Percentiles rank a stretch among this genome's conserved stretches.
phyloP scores from a whole-genome alignment of 2,329 filamentous ascomycete genomes.

The Nemania diffusa region DNA sequence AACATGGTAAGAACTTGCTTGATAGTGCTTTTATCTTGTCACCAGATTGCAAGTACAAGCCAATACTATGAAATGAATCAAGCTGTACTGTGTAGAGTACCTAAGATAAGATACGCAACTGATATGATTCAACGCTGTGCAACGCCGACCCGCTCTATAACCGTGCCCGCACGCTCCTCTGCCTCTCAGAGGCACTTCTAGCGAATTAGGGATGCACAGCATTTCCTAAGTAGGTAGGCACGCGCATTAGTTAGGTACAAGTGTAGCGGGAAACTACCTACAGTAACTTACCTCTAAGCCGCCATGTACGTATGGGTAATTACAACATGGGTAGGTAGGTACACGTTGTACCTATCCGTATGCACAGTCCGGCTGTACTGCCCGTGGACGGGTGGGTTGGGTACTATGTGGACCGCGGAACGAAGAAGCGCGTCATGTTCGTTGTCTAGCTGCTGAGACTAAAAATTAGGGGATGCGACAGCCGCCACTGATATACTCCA shows the following conservation, averaged over 20 bases:
- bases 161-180: not conserved
- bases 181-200: no score
- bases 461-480: slow-evolving; percentile 15
- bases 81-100: slow-evolving; percentile 2
- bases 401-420: slow-evolving; percentile 17
- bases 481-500: not conserved
- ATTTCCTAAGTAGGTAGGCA: not conserved
- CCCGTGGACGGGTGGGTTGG: not conserved
- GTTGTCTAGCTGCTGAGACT: slow-evolving; percentile 5
- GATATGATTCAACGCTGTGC: slow-evolving; percentile 6
- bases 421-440: slow-evolving; percentile 28
- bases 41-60: no score
- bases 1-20: not conserved
- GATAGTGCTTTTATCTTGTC: no score
- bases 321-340: no score
- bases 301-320: no score
- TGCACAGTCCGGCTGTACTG: not conserved
- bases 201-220: not conserved
- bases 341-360: not conserved
- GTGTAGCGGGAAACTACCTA: not conserved
- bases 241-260: not conserved
- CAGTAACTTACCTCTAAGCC: not conserved
- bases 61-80: no score
- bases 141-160: not conserved
- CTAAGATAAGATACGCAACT: not conserved